Conservation (phyloP, 495 filamentous ascomycete species). For the Immersiella caudata region DNA sequence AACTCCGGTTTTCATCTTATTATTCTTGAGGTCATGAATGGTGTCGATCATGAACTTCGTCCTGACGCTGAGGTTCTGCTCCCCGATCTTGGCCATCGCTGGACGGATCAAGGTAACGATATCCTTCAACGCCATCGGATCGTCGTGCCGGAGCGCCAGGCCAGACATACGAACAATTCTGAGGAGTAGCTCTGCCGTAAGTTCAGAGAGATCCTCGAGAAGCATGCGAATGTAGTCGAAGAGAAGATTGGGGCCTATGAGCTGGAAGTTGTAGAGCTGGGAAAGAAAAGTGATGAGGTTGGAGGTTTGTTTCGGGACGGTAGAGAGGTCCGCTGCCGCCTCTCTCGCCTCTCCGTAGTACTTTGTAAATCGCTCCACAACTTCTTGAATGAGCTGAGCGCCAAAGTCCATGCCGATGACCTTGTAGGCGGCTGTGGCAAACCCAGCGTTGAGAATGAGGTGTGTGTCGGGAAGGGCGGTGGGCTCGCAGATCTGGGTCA, state of each 20-base stretch:
- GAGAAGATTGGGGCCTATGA: conserved; percentile 77
- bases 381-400: conserved; percentile 75
- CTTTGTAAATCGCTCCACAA: conserved; percentile 69
- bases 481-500: conserved; percentile 74
- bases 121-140: conserved; percentile 87
- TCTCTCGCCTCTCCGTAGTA: conserved; percentile 50
- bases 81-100: conserved; percentile 64
- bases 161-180: conserved; percentile 81
- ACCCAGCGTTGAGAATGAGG: conserved; percentile 86
- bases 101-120: conserved; percentile 81
- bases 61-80: conserved; percentile 75
- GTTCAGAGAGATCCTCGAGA: conserved; percentile 72
- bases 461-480: conserved; percentile 81
- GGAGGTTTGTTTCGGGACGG: conserved; percentile 63
- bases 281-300: conserved; percentile 87
- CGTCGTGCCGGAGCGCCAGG: conserved; percentile 82
- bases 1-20: conserved; percentile 75
- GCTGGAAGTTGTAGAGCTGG: conserved; percentile 87
- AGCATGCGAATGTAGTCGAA: conserved; percentile 89
- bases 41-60: conserved; percentile 99
- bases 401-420: conserved; percentile 85
- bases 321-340: conserved; percentile 50
- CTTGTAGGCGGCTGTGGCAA: conserved; percentile 85
- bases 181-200: conserved; percentile 89
- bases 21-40: conserved; percentile 92